Evolutionary conservation across 2,329 filamentous ascomycete genomes (phyloP), one percentile per base, ranked within the genome.

Genomic region (Xylariaceae sp.): DNA sequence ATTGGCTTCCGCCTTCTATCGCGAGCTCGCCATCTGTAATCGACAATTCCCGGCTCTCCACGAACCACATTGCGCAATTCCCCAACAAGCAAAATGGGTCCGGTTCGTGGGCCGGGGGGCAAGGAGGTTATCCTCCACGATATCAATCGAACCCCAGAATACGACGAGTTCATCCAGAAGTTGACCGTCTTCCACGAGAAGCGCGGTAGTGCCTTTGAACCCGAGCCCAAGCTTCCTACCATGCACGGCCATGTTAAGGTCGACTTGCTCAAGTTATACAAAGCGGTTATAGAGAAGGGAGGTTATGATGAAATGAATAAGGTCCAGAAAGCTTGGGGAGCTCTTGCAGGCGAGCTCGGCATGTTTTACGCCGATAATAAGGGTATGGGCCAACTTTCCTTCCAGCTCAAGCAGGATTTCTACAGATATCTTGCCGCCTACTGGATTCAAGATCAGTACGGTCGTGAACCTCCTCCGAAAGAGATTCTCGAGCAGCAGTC

Each of bases 371-470:
- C 83, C 68, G 92, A 93, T 70, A 85, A 90, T 39, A 73, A 72
- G 49, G 69, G 68, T 5, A 61, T 83, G 63, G 82, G 90, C 5
- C 90, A 90, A n/a, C 85, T 91, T 60, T 91, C 90, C 11, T 96
- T 95, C 75, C 83, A 88, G 60, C 78, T 96, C 58, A 96, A 96
- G 76, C 88, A 89, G 58, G 86, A 89, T 63, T 96, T 94, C 77
- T 95, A 95, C 78, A 92, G 91, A 73, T 91, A 93, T 68, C 82
- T 96, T 50, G 88, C 88, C 10, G 91, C 92, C 1, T 96, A 89
- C 74, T 92, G 96, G 74, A 94, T 96, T 69, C 84, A 84, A 51
- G 88, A 85, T 9, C 76, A 92, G 48, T 88, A 92, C 75, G 83
- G 86, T 56, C 86, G 88, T 73, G 89, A 92, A 63, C 92, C 92